Percentiles rank a stretch among this genome's conserved stretches.
These are phyloP conservation scores for Drosera spatulata DNA, from an alignment of 179 eudicot genomes.

Conservation along the genomic window DNA sequence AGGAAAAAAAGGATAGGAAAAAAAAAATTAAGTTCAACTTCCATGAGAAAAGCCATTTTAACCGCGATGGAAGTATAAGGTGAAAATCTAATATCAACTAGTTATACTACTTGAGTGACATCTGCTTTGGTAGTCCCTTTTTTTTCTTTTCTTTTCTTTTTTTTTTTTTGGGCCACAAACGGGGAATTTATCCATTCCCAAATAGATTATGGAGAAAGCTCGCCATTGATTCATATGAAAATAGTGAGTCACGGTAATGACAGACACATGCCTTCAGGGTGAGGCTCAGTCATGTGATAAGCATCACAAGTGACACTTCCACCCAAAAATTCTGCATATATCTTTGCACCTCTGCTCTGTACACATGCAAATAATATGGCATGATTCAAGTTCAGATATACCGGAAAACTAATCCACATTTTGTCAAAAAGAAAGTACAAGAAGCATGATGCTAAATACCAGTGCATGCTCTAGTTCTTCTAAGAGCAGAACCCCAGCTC, in stretches of 20 bases:
- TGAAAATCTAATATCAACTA: no score
- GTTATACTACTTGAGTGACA: no score
- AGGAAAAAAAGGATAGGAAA: no score
- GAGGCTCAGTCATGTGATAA: slow-evolving; percentile 98
- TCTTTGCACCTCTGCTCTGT: slow-evolving; percentile 80
- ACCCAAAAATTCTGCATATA: slow-evolving; percentile 89
- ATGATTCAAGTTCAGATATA: neutral
- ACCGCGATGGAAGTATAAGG: no score
- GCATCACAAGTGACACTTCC: slow-evolving; percentile 98
- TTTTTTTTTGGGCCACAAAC: no score
- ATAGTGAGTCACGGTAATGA: neutral
- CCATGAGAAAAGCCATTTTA: no score
- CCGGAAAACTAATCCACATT: neutral
- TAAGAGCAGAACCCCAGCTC: slow-evolving; percentile 87
- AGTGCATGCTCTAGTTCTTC: slow-evolving; percentile 97
- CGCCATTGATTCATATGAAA: neutral
- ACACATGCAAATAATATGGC: slow-evolving; percentile 4
- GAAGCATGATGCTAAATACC: slow-evolving; percentile 25
- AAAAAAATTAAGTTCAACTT: no score
- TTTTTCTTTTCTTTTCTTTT: no score
- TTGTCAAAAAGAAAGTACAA: neutral
- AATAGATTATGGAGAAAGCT: no score
- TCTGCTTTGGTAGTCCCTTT: no score
- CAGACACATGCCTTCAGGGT: slow-evolving; percentile 58
- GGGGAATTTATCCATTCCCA: no score